Percentiles rank a stretch among this genome's conserved stretches.
These are phyloP conservation scores for Astrothelium subdiscretum DNA, from an alignment of 495 filamentous ascomycete genomes.

Conservation along the genomic window DNA sequence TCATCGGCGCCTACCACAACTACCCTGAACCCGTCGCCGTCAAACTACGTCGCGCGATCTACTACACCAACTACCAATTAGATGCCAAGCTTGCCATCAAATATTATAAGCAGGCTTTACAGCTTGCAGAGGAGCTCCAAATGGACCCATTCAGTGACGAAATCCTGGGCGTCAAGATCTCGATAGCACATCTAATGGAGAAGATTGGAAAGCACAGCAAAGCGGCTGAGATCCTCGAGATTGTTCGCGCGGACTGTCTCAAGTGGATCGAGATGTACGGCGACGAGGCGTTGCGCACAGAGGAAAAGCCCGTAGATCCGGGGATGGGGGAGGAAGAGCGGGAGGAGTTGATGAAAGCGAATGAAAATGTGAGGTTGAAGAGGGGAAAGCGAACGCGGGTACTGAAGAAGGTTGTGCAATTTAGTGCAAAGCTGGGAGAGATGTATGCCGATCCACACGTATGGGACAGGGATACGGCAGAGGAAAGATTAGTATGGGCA, in stretches of 20 bases:
- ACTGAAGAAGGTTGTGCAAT: slow-evolving; percentile 57
- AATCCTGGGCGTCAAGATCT: slow-evolving; percentile 76
- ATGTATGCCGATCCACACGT: slow-evolving; percentile 56
- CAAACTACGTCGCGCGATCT: slow-evolving; percentile 72
- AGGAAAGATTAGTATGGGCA: slow-evolving; percentile 64
- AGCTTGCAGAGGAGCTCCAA: slow-evolving; percentile 52
- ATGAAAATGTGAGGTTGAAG: slow-evolving; percentile 5
- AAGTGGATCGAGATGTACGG: slow-evolving; percentile 42
- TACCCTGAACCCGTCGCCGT: slow-evolving; percentile 73
- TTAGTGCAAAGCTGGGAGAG: slow-evolving; percentile 71
- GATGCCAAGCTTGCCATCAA: slow-evolving; percentile 64
- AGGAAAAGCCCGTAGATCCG: slow-evolving; percentile 29
- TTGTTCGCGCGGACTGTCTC: slow-evolving; percentile 46
- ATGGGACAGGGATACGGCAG: slow-evolving; percentile 50
- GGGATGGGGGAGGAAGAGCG: slow-evolving; percentile 20
- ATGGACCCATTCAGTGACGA: slow-evolving; percentile 87
- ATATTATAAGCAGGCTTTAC: slow-evolving; percentile 68
- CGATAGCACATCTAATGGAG: slow-evolving; percentile 67
- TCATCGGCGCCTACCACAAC: slow-evolving; percentile 52
- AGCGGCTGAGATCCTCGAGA: slow-evolving; percentile 64
- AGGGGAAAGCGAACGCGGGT: slow-evolving; percentile 57
- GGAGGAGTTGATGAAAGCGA: background rate
- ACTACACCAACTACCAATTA: slow-evolving; percentile 63
- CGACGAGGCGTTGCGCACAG: slow-evolving; percentile 21
- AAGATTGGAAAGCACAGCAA: slow-evolving; percentile 52